These are phyloP conservation scores for Dactylellina parvicollis DNA, from an alignment of 2,329 filamentous ascomycete genomes.

Conservation along the genomic window DNA sequence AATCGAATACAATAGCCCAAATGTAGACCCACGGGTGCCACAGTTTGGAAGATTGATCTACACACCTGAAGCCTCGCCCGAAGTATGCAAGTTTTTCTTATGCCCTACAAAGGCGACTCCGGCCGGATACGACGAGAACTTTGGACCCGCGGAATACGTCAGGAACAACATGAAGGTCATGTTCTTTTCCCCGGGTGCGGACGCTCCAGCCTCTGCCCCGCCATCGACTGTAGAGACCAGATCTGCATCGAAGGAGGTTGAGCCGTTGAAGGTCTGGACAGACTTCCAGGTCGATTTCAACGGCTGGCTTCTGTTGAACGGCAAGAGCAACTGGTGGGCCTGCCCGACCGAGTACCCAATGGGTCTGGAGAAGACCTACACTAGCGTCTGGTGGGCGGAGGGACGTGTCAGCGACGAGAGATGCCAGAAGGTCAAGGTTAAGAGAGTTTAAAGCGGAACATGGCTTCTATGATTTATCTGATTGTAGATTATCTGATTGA, in stretches of 20 bases:
- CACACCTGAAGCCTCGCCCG: slow-evolving; percentile 20
- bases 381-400: slow-evolving; percentile 46
- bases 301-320: slow-evolving; percentile 24
- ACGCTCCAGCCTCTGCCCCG: background rate
- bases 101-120: slow-evolving; percentile 27
- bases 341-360: slow-evolving; percentile 42
- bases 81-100: slow-evolving; percentile 45
- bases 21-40: slow-evolving; percentile 14
- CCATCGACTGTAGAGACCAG: background rate
- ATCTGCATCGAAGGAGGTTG: background rate
- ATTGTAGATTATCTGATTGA: too few relatives aligned
- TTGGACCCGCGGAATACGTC: slow-evolving; percentile 37
- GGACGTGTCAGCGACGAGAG: slow-evolving; percentile 35
- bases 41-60: slow-evolving; percentile 29
- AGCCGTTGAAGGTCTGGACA: slow-evolving; percentile 35
- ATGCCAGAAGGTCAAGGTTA: slow-evolving; percentile 36
- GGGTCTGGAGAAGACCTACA: slow-evolving; percentile 3
- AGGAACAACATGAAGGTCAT: slow-evolving; percentile 44
- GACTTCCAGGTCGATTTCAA: slow-evolving; percentile 38
- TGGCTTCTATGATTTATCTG: too few relatives aligned
- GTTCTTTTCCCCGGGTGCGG: slow-evolving; percentile 28
- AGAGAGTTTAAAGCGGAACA: slow-evolving; percentile 27
- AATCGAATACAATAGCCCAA: slow-evolving; percentile 30
- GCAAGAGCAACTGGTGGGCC: slow-evolving; percentile 37
- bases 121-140: slow-evolving; percentile 33